Base-by-base conservation (phyloP, 2,329 filamentous ascomycete species). In the Ambrosiella beaveri region DNA sequence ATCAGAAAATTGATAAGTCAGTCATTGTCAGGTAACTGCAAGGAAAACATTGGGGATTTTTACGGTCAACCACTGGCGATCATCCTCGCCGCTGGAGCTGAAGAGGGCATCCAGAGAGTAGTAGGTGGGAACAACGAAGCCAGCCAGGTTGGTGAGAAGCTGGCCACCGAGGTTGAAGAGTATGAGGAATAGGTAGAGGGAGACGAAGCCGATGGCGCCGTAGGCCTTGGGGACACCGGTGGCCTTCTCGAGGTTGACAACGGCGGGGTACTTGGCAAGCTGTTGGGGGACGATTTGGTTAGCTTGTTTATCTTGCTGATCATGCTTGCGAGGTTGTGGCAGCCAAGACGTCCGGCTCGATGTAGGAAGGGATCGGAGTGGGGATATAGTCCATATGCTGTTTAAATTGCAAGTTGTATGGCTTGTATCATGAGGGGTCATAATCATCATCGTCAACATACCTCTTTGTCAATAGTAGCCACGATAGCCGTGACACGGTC, bases 131-230 rank as follows among this genome's bases (percentile, higher is more conserved):
- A 94, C 79, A 65, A 86, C 73, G 69, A 93, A 93, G 62, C 88
- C 88, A 64, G 87, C 86, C 64, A 89, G 73, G 75, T 94, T 94
- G 73, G 88, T 89, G 65, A 94, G 76, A 68, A 93, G 85, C 73
- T 90, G 86, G 65, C 88, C 87, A 63, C 85, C 88, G 63, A 93
- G 85, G 79, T 94, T 94, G 78, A 94, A 89, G 75, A 93, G 82
- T 73, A 93, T 87, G 65, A 93, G 81, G 76, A 91, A 88, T 75
- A 93, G 88, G 78, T 94, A 94, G 64, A 90, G 80, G 56, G 82
- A 82, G 61, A 72, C 84, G 60, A 88, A 68, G 65, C 87, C 88
- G 65, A 91, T 82, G 68, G 86, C 78, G 64, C 81, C 84, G 70
- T 94, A 93, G 67, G 86, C 84, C 78, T 94, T 94, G 69, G 88